Evolutionary conservation across 495 filamentous ascomycete species (phyloP), one percentile per base, ranked within the genome.

Genomic region (Pseudevernia furfuracea): DNA sequence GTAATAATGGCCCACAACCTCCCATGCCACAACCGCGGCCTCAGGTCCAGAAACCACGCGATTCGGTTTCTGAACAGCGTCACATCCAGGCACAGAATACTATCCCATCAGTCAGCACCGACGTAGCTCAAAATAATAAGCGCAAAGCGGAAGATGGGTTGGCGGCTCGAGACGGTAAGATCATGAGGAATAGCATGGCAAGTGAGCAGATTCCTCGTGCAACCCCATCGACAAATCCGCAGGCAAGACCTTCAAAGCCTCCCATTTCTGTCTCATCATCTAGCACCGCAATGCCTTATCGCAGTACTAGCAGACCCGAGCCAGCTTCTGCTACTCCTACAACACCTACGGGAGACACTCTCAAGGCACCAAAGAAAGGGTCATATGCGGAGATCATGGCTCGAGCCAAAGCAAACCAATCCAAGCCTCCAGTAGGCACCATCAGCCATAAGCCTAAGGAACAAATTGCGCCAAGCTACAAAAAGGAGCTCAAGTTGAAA

Each of bases 321-420:
- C 61, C 74, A 38, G 65, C 64, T 55, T 46, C 69, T 41, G 43
- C 53, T 62, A 30, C 55, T 38, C 36, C 56, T 17, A 30, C 53
- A 23, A 46, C 58, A 30, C 17, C 66, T 19, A 23, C 39, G 43
- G 38, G 19, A 23, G 62, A 62, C 58, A 41, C 43, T 15, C 37
- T 59, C 15, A 69, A 69, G 57, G 55, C 59, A 37, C 67, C 60
- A 21, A 87, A 87, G 70, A 88, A 87, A 66, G 80, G 85, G 1
- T 86, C 85, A 2, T 91, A 78, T 69, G 80, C 80, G 53, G 86
- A 88, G 66, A 87, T 90, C 62, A 81, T 91, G 78, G 84, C 82
- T 25, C 79, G 84, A 63, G 88, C 84, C 11, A 79, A 85, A 70
- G 80, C 78, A 49, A 80, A 77, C 48, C 74, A 86, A 65, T 68